These are phyloP conservation scores for Aspergillus cejpii DNA, from an alignment of 2,329 filamentous ascomycete genomes.

Conservation along the genomic window DNA sequence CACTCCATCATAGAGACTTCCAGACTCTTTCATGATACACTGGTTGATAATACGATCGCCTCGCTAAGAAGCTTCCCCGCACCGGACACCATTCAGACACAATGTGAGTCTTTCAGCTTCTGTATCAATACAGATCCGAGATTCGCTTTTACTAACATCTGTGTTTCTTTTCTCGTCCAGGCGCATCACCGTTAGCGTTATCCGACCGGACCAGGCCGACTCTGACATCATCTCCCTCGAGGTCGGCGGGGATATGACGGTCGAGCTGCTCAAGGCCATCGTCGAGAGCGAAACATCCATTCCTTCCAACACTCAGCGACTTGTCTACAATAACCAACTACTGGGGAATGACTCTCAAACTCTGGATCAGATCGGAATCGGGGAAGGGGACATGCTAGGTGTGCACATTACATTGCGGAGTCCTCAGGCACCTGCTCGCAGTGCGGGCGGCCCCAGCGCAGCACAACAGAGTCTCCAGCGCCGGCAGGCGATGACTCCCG, in stretches of 20 bases:
- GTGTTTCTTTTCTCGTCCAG: conserved; percentile 41
- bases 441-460: conserved; percentile 23
- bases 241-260: conserved; percentile 71
- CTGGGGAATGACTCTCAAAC: conserved; percentile 73
- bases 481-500: conserved; percentile 37
- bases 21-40: conserved; percentile 1
- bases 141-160: neutral
- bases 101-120: conserved; percentile 15
- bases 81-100: conserved; percentile 9
- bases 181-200: conserved; percentile 82
- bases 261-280: conserved; percentile 79
- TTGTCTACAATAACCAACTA: conserved; percentile 83
- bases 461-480: conserved; percentile 27
- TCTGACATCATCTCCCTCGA: conserved; percentile 75
- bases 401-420: conserved; percentile 57
- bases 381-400: conserved; percentile 86
- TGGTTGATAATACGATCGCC: neutral
- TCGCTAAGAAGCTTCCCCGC: conserved; percentile 15
- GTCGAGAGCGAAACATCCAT: conserved; percentile 78
- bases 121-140: neutral
- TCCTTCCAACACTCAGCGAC: conserved; percentile 65
- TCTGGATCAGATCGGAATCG: conserved; percentile 70
- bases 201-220: conserved; percentile 63
- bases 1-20: neutral
- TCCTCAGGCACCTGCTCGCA: conserved; percentile 27